Base-by-base conservation (phyloP, 768 basidiomycete species). In the Russula emetica region DNA sequence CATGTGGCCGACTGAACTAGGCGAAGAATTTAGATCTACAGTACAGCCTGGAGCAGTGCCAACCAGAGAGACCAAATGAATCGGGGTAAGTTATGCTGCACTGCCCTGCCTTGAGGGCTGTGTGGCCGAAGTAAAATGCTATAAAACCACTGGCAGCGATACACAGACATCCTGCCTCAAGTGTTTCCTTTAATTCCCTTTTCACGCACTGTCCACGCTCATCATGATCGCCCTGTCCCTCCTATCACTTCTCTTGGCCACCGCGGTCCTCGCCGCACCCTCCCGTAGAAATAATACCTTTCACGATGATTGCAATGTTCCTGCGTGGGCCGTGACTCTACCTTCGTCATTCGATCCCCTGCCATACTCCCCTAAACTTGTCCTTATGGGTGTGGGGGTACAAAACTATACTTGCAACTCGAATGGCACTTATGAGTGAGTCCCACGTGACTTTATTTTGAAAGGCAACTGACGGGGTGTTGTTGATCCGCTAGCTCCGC, bases 361-460 rank as follows among this genome's bases (percentile, higher is more conserved):
- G 13, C 16, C 16, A 14, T 16, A 30, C 5, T 0, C 60, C 1
- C 60, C 54, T 22, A 13, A 2, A 30, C 26, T n/a, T 28, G 54
- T 64, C 20, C 13, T 40, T 9, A 3, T 64, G 32, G 63, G 54
- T 2, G 30, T 56, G 9, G 60, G 63, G 3, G 38, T 44, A 7
- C 60, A 64, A 8, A 64, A 64, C 40, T 64, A 61, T 52, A 44
- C 53, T 24, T 60, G 58, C 53, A 32, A 9, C 32, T 3, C 53
- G 28, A 32, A 47, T 2, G 59, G 55, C 18, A 56, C 13, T 2
- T 59, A 45, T 24, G 24, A 52, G 67, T 69, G 53, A 47, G 66
- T 55, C 16, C 3, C 26, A 30, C 11, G 9, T 22, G 8, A 7
- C 1, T 13, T 8, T 36, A 14, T 14, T 9, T 55, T 16, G 44